Percentiles rank a stretch among this genome's conserved stretches.
These are phyloP conservation scores for Primulina huaijiensis DNA, from an alignment of 257 asterid species.

Conservation along the genomic window DNA sequence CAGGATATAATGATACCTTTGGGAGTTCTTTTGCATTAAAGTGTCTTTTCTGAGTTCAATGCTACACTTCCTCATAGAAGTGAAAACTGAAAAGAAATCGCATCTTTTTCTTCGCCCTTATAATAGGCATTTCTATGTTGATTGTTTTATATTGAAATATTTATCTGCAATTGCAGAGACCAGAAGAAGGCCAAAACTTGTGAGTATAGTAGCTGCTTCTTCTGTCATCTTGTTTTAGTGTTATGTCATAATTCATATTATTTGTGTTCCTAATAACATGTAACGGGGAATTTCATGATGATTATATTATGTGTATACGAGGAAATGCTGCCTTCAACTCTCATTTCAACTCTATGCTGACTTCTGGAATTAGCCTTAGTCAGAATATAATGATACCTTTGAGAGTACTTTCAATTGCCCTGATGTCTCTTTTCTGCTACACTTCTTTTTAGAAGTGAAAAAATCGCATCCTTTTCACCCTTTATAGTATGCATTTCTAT, in stretches of 20 bases:
- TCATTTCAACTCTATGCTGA: neutral
- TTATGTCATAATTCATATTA: neutral
- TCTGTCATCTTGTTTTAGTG: constrained; percentile 34
- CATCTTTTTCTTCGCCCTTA: neutral
- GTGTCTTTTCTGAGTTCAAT: neutral
- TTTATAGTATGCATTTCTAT: no score
- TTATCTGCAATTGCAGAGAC: constrained; percentile 49
- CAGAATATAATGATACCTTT: neutral
- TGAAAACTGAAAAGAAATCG: no score
- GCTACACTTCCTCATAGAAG: neutral
- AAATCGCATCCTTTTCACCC: neutral
- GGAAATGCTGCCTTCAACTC: neutral
- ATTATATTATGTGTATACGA: neutral
- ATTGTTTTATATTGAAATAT: neutral
- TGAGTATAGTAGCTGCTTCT: constrained; percentile 73
- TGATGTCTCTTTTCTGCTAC: neutral
- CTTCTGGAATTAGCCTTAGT: neutral
- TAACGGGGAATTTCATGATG: neutral
- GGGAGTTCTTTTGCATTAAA: neutral
- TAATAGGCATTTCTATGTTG: neutral
- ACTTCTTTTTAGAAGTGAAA: neutral
- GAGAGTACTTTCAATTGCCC: neutral
- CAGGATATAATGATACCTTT: neutral
- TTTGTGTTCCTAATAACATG: neutral
- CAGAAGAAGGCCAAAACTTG: constrained; percentile 73